Percentiles rank a stretch among this genome's conserved stretches.
Conservation (phyloP, 371 early-diverging fungal species). For the Amoeboaphelidium occidentale region DNA sequence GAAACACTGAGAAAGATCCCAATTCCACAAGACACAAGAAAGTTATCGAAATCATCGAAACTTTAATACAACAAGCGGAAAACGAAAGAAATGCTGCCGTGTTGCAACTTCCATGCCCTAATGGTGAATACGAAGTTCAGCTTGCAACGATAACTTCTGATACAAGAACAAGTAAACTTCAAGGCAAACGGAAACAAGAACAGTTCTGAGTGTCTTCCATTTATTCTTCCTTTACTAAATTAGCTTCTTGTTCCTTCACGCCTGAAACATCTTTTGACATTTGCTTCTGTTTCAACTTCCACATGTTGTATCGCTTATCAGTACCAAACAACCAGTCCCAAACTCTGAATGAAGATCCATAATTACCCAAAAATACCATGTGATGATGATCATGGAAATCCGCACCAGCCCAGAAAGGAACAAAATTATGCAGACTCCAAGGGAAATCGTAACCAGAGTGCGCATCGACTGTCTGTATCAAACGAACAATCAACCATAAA, state of each 20-base stretch:
- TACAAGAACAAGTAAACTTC: not conserved
- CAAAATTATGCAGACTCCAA: slow-evolving; percentile 45
- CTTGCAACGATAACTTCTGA: too few species aligned
- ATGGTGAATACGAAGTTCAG: too few species aligned
- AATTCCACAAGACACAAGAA: too few species aligned
- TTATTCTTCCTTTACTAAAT: not conserved
- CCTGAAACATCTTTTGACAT: not conserved
- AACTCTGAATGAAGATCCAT: slow-evolving; percentile 49
- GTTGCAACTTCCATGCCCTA: too few species aligned
- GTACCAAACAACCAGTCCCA: slow-evolving; percentile 61
- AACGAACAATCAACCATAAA: slow-evolving; percentile 42
- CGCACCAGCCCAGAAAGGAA: slow-evolving; percentile 32
- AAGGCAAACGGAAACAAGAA: not conserved
- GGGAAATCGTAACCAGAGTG: slow-evolving; percentile 90
- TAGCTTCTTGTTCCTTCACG: not conserved
- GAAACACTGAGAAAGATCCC: too few species aligned
- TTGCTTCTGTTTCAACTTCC: not conserved
- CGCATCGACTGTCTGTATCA: slow-evolving; percentile 24
- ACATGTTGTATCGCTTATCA: slow-evolving; percentile 13
- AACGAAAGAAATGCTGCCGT: too few species aligned
- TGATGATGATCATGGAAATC: slow-evolving; percentile 4
- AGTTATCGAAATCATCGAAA: too few species aligned
- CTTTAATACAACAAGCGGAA: too few species aligned
- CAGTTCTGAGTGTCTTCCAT: not conserved
- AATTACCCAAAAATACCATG: slow-evolving; percentile 44